phyloP scores from a whole-genome alignment of 2,329 filamentous ascomycete species.

The Fusarium heterosporum region DNA sequence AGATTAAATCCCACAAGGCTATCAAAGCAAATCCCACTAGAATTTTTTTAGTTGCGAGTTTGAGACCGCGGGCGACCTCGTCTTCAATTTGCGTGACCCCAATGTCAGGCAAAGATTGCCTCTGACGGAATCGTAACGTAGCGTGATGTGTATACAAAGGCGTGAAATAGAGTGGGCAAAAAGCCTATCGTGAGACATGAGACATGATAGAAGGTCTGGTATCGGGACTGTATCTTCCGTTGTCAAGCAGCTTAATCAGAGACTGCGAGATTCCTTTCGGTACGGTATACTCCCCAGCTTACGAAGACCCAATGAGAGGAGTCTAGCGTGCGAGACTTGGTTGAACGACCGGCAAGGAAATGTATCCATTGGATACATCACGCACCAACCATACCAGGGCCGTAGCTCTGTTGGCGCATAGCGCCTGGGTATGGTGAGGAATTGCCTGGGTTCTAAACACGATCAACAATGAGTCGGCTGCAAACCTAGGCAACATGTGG shows the following conservation, averaged over 20 bases:
- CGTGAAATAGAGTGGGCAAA: slow-evolving; percentile 36
- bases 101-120: slow-evolving; percentile 28
- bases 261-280: slow-evolving; percentile 27
- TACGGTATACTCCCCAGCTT: slow-evolving; percentile 23
- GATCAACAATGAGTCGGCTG: slow-evolving; percentile 54
- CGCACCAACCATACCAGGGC: slow-evolving; percentile 69
- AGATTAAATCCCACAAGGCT: slow-evolving; percentile 38
- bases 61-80: slow-evolving; percentile 23
- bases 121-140: slow-evolving; percentile 48
- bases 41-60: slow-evolving; percentile 36
- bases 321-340: slow-evolving; percentile 1
- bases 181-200: slow-evolving; percentile 27
- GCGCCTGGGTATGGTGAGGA: slow-evolving; percentile 57
- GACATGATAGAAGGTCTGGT: slow-evolving; percentile 19
- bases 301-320: slow-evolving; percentile 3
- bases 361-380: slow-evolving; percentile 49
- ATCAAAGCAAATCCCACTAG: slow-evolving; percentile 33
- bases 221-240: slow-evolving; percentile 8
- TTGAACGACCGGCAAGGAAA: neutral
- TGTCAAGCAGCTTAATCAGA: slow-evolving; percentile 1
- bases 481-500: slow-evolving; percentile 23
- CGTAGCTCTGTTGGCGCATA: slow-evolving; percentile 65
- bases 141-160: slow-evolving; percentile 49
- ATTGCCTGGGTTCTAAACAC: slow-evolving; percentile 60
- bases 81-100: slow-evolving; percentile 24